A percentile compares a stretch with the other conserved stretches of the same genome.
Evolutionary conservation across 1,284 basidiomycete genomes (phyloP).

Genomic region (Gomphus bonarii): DNA sequence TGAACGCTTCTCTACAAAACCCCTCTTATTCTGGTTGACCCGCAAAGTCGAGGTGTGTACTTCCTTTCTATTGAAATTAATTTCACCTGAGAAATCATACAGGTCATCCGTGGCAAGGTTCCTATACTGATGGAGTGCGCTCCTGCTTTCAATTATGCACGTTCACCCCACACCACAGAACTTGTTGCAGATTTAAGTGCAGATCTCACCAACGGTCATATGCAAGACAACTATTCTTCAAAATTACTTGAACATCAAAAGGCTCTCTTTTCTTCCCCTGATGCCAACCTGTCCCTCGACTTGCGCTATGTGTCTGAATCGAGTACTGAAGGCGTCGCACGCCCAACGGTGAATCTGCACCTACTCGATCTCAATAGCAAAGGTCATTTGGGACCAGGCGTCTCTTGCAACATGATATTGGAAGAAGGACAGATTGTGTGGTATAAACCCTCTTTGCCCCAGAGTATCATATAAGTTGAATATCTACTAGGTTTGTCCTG

Average conservation of each 20-base stretch:
- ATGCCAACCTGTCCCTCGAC: constrained; percentile 39
- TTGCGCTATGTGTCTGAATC: constrained; percentile 62
- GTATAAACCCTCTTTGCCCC: not conserved
- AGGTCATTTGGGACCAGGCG: constrained; percentile 56
- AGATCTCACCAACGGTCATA: constrained; percentile 29
- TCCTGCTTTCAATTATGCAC: constrained; percentile 89
- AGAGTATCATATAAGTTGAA: not conserved
- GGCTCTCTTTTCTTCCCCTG: constrained; percentile 52
- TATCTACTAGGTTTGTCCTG: constrained; percentile 56
- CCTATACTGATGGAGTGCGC: constrained; percentile 78
- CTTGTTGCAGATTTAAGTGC: constrained; percentile 28
- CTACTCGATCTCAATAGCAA: constrained; percentile 50
- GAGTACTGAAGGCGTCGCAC: constrained; percentile 33
- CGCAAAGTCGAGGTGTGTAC: constrained; percentile 63
- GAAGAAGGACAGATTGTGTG: constrained; percentile 70
- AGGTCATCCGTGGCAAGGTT: constrained; percentile 70
- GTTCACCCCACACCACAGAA: constrained; percentile 56
- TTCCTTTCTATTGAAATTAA: not conserved
- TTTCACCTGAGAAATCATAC: not conserved
- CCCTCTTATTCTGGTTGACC: constrained; percentile 79
- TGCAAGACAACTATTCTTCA: constrained; percentile 21
- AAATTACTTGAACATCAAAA: constrained; percentile 29
- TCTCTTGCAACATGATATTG: constrained; percentile 46
- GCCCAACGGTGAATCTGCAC: constrained; percentile 46
- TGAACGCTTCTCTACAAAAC: constrained; percentile 35